A percentile compares a stretch with the other conserved stretches of the same genome.
phyloP scores from a whole-genome alignment of 1,284 basidiomycete genomes.

The Heterobasidion occidentale region DNA sequence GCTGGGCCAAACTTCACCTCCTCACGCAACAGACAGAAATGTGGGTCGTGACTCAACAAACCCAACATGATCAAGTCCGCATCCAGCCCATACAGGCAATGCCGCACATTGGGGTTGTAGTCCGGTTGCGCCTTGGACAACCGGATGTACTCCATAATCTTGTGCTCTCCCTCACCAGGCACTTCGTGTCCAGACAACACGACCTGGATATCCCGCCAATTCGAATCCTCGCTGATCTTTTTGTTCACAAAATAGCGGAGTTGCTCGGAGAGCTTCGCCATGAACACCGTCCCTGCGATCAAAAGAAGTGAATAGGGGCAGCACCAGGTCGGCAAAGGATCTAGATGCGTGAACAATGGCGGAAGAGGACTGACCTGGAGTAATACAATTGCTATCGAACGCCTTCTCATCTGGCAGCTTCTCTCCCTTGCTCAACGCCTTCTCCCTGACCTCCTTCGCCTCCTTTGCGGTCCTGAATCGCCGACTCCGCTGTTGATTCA shows the following conservation, averaged over 20 bases:
- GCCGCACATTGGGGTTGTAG: conserved; percentile 90
- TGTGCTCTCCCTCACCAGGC: conserved; percentile 99
- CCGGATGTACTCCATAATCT: conserved; percentile 99
- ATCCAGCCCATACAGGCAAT: conserved; percentile 97
- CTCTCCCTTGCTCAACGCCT: conserved; percentile 86
- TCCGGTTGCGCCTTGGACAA: conserved; percentile 90
- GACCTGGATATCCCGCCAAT: conserved; percentile 90
- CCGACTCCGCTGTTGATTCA: conserved; percentile 97
- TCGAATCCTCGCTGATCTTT: conserved; percentile 92
- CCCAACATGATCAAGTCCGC: conserved; percentile 99
- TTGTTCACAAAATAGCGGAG: conserved; percentile 96
- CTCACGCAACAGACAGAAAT: conserved; percentile 95
- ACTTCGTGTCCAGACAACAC: conserved; percentile 98
- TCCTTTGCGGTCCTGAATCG: conserved; percentile 95
- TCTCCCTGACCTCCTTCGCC: conserved; percentile 80
- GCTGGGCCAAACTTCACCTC: conserved; percentile 96
- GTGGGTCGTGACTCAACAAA: conserved; percentile 94
- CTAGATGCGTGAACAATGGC: too few species aligned
- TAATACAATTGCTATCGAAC: conserved; percentile 99
- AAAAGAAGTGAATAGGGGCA: too few species aligned
- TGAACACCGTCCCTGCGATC: conserved; percentile 81
- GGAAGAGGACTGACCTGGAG: conserved; percentile 66
- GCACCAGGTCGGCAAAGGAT: too few species aligned
- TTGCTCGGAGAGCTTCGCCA: conserved; percentile 86
- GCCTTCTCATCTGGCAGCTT: conserved; percentile 88